phyloP scores from a whole-genome alignment of 2,329 filamentous ascomycete species.

The Aspergillus caelatus region DNA sequence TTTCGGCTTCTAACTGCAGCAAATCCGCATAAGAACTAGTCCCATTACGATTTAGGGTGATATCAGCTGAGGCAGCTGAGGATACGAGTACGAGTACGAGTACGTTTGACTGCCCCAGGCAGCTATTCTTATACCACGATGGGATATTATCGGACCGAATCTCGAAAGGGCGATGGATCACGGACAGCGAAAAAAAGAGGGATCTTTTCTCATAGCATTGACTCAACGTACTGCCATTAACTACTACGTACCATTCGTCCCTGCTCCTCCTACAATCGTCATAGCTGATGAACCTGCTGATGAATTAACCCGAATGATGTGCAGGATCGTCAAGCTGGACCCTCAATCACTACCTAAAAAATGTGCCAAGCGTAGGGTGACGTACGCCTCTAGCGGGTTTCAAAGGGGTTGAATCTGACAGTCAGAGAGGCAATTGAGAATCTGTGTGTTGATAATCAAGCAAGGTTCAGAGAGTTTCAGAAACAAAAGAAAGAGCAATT shows the following conservation, averaged over 20 bases:
- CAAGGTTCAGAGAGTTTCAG: too few species aligned
- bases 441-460: background rate
- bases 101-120: background rate
- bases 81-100: background rate
- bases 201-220: background rate
- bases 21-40: background rate
- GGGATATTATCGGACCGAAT: background rate
- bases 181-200: background rate
- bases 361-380: conserved; percentile 6
- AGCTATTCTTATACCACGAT: background rate
- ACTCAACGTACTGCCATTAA: too few species aligned
- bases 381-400: background rate
- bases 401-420: background rate
- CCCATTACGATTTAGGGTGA: background rate
- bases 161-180: background rate
- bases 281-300: background rate
- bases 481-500: too few species aligned
- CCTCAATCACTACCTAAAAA: background rate
- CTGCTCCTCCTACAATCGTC: background rate
- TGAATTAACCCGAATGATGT: background rate
- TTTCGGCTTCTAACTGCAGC: too few species aligned
- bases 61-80: background rate
- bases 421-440: background rate
- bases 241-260: background rate
- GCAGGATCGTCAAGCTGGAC: background rate